Base-by-base conservation (phyloP, 2,329 filamentous ascomycete species). In the Ophiocordyceps camponoti-leonardi region DNA sequence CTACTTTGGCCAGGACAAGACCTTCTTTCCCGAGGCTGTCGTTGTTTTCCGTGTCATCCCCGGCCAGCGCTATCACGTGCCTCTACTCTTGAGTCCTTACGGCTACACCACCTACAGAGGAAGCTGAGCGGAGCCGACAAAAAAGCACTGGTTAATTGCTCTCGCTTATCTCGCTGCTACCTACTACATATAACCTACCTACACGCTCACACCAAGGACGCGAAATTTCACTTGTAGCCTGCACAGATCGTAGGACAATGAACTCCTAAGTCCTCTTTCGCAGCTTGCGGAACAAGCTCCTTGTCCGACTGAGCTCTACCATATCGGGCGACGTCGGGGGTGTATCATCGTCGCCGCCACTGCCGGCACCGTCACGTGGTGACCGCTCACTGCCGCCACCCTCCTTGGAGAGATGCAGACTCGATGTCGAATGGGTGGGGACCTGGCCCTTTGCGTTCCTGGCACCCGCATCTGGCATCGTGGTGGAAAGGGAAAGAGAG, bases 51-150 rank as follows among this genome's bases (percentile, higher is more conserved):
- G 66, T 43, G 71, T 78, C 20, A 57, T 64, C 12, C 62, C 66
- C 55, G 71, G 69, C 20, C 77, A 84, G 68, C 77, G 82, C 57
- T 90, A 84, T 57, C 85, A 92, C 65, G 83, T 92, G 3, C 85
- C 85, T 41, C 62, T 92, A 57, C 58, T 92, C 60, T 60, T 90
- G 64, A 79, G 81, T 51, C 84, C 84, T 28, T 88, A 80, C 64
- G 83, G 81, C 58, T 92, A 86, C 64, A 83, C 81, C 39, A 90
- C 84, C 11, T 92, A 92, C 63, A 68, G 85, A 43, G 85, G 85
- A 16, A 85, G 80, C 59, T 86, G 66, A 67, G 19, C 39, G 19
- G n/a, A 20, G 13, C 13, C 39, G 19, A 41, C 6, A 20, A 41
- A 41, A 41, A 23, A 23, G 20, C 6, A 41, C 14, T n/a, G 14